Conservation (phyloP, 768 basidiomycete genomes). For the Tulasnella sp. region DNA sequence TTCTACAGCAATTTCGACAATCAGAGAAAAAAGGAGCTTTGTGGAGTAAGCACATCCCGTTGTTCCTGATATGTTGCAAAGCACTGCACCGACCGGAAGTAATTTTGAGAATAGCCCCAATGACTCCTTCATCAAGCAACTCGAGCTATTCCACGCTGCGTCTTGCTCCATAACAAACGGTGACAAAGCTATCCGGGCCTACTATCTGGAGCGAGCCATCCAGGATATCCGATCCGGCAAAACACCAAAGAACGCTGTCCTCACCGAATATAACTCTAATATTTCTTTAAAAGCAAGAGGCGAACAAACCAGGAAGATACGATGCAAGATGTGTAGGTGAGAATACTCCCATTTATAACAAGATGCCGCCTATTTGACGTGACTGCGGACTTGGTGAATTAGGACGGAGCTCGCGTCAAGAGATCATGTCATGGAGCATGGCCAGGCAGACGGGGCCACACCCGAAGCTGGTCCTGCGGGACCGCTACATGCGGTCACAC, state of each 20-base stretch:
- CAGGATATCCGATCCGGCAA: conserved; percentile 74
- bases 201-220: conserved; percentile 68
- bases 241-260: conserved; percentile 54
- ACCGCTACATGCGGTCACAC: no score
- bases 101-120: conserved; percentile 67
- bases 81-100: neutral
- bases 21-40: neutral
- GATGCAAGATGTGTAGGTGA: conserved; percentile 88
- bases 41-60: neutral
- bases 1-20: conserved; percentile 35
- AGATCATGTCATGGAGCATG: conserved; percentile 92
- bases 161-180: conserved; percentile 53
- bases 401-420: conserved; percentile 78
- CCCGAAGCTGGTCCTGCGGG: neutral
- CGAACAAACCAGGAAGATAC: conserved; percentile 55
- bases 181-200: conserved; percentile 66
- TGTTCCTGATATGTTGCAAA: neutral
- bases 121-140: conserved; percentile 66
- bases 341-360: conserved; percentile 16
- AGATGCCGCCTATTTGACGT: neutral
- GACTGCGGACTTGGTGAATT: no score
- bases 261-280: conserved; percentile 63
- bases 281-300: conserved; percentile 47
- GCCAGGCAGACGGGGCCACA: conserved; percentile 32
- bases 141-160: conserved; percentile 67